Evolutionary conservation across 208 protist species (phyloP).

Genomic region (Polymyxa betae): DNA sequence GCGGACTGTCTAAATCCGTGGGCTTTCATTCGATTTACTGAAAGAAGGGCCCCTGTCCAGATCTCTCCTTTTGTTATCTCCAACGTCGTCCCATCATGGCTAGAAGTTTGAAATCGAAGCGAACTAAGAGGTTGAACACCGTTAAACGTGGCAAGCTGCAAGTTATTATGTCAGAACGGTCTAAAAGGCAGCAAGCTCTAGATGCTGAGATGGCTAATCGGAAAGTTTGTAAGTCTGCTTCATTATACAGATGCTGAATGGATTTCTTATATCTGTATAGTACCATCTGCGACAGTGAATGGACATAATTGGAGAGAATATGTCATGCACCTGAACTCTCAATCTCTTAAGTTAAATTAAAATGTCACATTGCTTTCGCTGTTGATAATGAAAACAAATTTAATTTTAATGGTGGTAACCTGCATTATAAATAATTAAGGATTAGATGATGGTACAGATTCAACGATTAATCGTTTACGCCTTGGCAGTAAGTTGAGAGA

Average conservation of each 20-base stretch:
- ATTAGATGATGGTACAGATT: too few relatives aligned
- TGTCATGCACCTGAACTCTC: constrained; percentile 14
- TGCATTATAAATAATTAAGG: too few relatives aligned
- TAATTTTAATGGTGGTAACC: too few relatives aligned
- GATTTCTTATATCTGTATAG: background rate
- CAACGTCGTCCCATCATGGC: background rate
- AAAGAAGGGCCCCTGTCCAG: too few relatives aligned
- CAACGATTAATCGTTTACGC: too few relatives aligned
- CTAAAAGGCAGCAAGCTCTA: background rate
- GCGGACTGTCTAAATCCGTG: too few relatives aligned
- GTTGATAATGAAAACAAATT: too few relatives aligned
- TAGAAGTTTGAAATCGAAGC: background rate
- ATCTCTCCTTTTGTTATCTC: too few relatives aligned
- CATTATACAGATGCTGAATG: background rate
- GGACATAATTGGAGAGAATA: background rate
- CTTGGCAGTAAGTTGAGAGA: too few relatives aligned
- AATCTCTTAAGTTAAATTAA: too few relatives aligned
- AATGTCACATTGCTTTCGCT: too few relatives aligned
- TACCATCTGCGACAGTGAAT: background rate
- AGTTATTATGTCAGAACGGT: background rate
- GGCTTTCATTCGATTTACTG: too few relatives aligned
- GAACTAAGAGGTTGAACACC: background rate
- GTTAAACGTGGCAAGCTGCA: background rate
- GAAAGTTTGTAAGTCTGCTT: background rate
- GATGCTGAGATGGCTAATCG: background rate